Conservation (phyloP, 345 rosid genomes). For the Adansonia digitata region DNA sequence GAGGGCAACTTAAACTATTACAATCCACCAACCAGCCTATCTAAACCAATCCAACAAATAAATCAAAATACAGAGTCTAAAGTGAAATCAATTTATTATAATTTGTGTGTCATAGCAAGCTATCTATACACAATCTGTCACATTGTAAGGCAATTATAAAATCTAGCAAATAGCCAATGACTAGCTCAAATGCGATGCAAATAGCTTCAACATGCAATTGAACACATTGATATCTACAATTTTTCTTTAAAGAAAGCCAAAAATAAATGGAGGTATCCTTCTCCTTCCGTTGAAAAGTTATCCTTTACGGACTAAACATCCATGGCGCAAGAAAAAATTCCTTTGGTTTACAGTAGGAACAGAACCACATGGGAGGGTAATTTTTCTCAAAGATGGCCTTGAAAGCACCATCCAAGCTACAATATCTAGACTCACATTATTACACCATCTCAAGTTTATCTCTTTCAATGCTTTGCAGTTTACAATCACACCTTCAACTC, state of each 20-base stretch:
- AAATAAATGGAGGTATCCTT: background rate
- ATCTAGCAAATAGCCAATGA: background rate
- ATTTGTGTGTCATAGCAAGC: background rate
- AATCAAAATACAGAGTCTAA: background rate
- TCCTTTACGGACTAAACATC: conserved; percentile 48
- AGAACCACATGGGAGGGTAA: conserved; percentile 37
- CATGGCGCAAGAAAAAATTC: conserved; percentile 53
- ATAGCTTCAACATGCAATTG: background rate
- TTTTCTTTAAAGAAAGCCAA: no score
- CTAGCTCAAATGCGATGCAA: background rate
- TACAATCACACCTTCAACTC: conserved; percentile 45
- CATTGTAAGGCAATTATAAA: background rate
- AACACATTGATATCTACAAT: background rate
- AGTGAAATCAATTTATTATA: background rate
- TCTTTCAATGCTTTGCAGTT: conserved; percentile 51
- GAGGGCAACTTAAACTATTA: no score
- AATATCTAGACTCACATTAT: conserved; percentile 22
- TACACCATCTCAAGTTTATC: conserved; percentile 47
- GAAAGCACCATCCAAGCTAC: conserved; percentile 46
- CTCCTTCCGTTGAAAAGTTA: conserved; percentile 1
- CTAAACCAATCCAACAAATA: background rate
- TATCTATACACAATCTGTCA: no score
- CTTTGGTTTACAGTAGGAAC: conserved; percentile 27
- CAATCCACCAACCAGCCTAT: no score
- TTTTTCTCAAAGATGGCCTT: conserved; percentile 62